Base-by-base conservation (phyloP, 768 basidiomycete species). In the Jaapia argillacea region DNA sequence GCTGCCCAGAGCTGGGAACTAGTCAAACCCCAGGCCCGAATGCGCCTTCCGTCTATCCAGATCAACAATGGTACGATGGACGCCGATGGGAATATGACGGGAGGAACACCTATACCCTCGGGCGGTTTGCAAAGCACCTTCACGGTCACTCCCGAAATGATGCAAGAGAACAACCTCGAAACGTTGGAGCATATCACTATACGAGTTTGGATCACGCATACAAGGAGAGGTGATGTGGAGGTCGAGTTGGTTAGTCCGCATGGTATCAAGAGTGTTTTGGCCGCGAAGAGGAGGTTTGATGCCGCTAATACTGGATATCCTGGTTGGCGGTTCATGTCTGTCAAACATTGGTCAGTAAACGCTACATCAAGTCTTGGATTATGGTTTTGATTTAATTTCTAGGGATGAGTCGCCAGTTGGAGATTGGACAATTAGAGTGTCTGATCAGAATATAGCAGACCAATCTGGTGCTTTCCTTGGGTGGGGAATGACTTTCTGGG, bases 301-400 rank as follows among this genome's bases (percentile, higher is more conserved):
- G 58, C 58, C 27, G 80, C 74, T 14, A 59, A 54, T 4, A 71
- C 69, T 6, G 94, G 96, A 6, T 94, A 74, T 59, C 77, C 77
- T n/a, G 93, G 89, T 1, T 99, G 96, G 96, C 82, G 74, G n/a
- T 99, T 99, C 59, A 98, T 97, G 92, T 78, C 79, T 24, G 76
- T 98, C 44, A 99, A 99, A 62, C 96, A 99, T 56, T 99, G 96
- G 94, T 93, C 45, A 59, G 78, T 25, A 18, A 12, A 14, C 24
- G 28, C 45, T 26, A 50, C 20, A 7, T 45, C 28, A 16, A 10
- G 31, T 16, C 31, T 39, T 16, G 37, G n/a, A n/a, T n/a, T n/a
- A n/a, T n/a, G 4, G 16, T 41, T 22, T 43, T 27, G 26, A 42
- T 48, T 45, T 62, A 28, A 64, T 46, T 23, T 1, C 31, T 48